phyloP scores from a whole-genome alignment of 2,329 filamentous ascomycete species.

The Fusarium sp. region DNA sequence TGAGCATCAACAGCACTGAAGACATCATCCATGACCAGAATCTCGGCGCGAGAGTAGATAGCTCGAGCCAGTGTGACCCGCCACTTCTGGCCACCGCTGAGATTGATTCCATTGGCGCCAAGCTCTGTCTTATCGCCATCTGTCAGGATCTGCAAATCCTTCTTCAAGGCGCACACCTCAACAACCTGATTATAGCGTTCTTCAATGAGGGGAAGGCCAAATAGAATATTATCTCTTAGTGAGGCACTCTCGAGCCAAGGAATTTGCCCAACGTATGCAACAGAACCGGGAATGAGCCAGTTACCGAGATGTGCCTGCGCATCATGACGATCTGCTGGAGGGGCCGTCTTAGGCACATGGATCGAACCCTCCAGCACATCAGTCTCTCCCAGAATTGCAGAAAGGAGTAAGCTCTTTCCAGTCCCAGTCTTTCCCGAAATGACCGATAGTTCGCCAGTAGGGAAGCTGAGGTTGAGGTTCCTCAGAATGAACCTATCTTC shows the following conservation, averaged over 20 bases:
- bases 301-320: conserved; percentile 69
- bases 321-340: conserved; percentile 67
- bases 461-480: conserved; percentile 74
- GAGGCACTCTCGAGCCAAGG: conserved; percentile 89
- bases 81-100: conserved; percentile 87
- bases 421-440: conserved; percentile 82
- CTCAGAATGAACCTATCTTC: conserved; percentile 72
- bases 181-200: conserved; percentile 77
- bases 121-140: conserved; percentile 85
- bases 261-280: conserved; percentile 82
- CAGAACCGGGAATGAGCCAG: conserved; percentile 75
- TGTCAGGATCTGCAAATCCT: conserved; percentile 79
- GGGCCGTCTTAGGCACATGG: conserved; percentile 62
- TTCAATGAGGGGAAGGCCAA: conserved; percentile 76
- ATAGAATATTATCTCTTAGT: conserved; percentile 81
- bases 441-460: conserved; percentile 74
- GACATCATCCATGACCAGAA: conserved; percentile 84
- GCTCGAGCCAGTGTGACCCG: conserved; percentile 82
- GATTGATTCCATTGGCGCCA: conserved; percentile 84
- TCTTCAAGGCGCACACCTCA: conserved; percentile 76
- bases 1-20: conserved; percentile 86
- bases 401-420: conserved; percentile 80
- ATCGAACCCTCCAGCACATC: conserved; percentile 74
- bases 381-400: conserved; percentile 79
- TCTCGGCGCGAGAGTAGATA: conserved; percentile 80